Evolutionary conservation across 2,329 filamentous ascomycete genomes (phyloP).

Genomic region (Dactylonectria estremocensis): DNA sequence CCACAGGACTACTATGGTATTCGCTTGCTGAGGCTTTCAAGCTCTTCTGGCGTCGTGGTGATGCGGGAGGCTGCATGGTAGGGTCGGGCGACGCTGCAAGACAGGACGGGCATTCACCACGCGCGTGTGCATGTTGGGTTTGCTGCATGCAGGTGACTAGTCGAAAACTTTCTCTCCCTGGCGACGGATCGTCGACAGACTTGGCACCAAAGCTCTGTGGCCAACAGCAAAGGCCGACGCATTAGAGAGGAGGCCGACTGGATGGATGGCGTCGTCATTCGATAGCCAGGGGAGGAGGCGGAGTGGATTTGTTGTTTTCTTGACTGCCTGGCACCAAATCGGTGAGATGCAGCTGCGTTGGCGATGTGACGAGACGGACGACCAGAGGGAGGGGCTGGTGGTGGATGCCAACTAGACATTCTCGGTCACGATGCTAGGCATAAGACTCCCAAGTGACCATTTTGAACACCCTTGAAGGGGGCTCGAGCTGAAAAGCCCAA

Average conservation of each 20-base stretch:
- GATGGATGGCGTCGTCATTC: slow-evolving; percentile 43
- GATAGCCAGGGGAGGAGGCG: slow-evolving; percentile 38
- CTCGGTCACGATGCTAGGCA: slow-evolving; percentile 10
- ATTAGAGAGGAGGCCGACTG: slow-evolving; percentile 31
- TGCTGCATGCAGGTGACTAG: slow-evolving; percentile 46
- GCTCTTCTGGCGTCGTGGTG: slow-evolving; percentile 30
- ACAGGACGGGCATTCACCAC: slow-evolving; percentile 43
- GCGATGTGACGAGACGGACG: slow-evolving; percentile 34
- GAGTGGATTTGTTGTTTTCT: slow-evolving; percentile 32
- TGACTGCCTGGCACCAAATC: slow-evolving; percentile 26
- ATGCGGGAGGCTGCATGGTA: slow-evolving; percentile 39
- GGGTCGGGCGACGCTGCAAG: slow-evolving; percentile 42
- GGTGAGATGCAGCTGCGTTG: slow-evolving; percentile 27
- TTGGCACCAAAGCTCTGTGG: slow-evolving; percentile 34
- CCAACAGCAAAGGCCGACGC: slow-evolving; percentile 42
- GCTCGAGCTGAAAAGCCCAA: slow-evolving; percentile 14
- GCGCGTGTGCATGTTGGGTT: slow-evolving; percentile 41
- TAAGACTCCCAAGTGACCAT: background rate
- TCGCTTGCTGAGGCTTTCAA: slow-evolving; percentile 33
- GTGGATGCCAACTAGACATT: slow-evolving; percentile 31
- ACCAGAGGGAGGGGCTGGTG: slow-evolving; percentile 24
- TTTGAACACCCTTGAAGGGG: slow-evolving; percentile 24
- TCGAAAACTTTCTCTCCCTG: slow-evolving; percentile 37
- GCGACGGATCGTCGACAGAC: slow-evolving; percentile 29
- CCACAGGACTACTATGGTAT: slow-evolving; percentile 17